Evolutionary conservation across 2,329 filamentous ascomycete species (phyloP), one percentile per base, ranked within the genome.

Genomic region (Catunica adiposa): DNA sequence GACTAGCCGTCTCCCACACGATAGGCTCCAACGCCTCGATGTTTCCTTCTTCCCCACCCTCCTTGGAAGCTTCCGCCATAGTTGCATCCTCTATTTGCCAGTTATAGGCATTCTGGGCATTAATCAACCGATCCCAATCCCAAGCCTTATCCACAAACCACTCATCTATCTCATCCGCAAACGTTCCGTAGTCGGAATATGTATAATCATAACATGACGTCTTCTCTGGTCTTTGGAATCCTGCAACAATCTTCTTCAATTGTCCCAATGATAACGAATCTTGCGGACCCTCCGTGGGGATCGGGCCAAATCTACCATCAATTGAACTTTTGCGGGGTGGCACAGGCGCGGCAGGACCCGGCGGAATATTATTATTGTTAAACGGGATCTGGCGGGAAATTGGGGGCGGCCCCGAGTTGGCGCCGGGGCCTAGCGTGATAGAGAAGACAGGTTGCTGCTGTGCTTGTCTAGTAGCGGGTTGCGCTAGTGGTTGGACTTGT

Each of bases 141-240:
- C 86, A 85, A 60, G 88, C 82, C 62, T 85, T 84, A 69, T 97
- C 96, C 54, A 84, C 82, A 68, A 98, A 98, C 92, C 92, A 98
- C 70, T 98, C 92, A 66, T 97, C 88, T 51, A 98, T 75, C 71
- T 98, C 92, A 60, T 92, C 87, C 17, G 86, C 80, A 62, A 94
- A 83, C 0, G 80, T 72, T 22, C 83, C 82, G 56, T 78, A 77
- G 67, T 90, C 85, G 25, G 77, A 72, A 69, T 90, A 90, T 60
- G 78, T 79, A 66, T 95, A 98, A 59, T 92, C 89, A 72, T 98
- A 98, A 31, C 56, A 53, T 9, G 81, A 80, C 46, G 77, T 73
- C 52, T 83, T 78, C 61, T 89, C 84, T 53, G 74, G 66, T 60
- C 78, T 79, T 15, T 84, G 84, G 61, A 87, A 80, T 58, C 89